Conservation (phyloP, 805 yeast genomes). For the Lipomyces orientalis region DNA sequence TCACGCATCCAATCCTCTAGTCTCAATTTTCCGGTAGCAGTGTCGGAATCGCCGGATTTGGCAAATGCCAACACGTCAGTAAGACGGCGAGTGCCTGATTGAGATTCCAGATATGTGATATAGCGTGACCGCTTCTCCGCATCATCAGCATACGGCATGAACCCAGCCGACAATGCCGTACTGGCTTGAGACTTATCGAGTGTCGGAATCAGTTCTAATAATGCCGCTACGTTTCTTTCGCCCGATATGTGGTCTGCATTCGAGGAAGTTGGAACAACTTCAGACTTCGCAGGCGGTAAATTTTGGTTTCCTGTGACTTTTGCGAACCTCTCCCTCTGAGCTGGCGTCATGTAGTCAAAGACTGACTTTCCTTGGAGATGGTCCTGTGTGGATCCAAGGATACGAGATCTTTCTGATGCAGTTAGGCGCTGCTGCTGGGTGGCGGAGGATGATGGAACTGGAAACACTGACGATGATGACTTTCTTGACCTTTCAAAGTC, state of each 20-base stretch:
- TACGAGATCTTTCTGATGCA: constrained; percentile 2
- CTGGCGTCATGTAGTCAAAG: constrained; percentile 39
- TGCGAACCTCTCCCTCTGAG: constrained; percentile 33
- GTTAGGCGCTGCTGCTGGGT: background rate
- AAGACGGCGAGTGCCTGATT: constrained; percentile 29
- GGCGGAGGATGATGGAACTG: background rate
- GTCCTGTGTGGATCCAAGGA: constrained; percentile 5
- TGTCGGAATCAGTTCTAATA: constrained; percentile 13
- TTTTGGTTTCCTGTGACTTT: constrained; percentile 32
- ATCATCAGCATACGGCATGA: constrained; percentile 38
- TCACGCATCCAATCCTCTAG: constrained; percentile 31
- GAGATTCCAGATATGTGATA: constrained; percentile 33
- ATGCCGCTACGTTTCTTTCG: background rate
- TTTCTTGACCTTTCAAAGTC: background rate
- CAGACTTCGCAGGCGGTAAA: constrained; percentile 35
- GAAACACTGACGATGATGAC: constrained; percentile 1
- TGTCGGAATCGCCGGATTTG: background rate
- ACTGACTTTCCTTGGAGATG: constrained; percentile 38
- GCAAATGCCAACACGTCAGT: background rate
- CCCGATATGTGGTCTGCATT: background rate
- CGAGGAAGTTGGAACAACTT: background rate
- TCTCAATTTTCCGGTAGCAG: background rate
- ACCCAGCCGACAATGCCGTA: constrained; percentile 32
- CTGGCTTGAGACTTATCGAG: constrained; percentile 24
- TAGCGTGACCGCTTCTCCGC: constrained; percentile 38